Percentiles rank a stretch among this genome's conserved stretches.
Evolutionary conservation across 352 stramenopile species (phyloP).

Genomic region (Phytophthora brassicae): DNA sequence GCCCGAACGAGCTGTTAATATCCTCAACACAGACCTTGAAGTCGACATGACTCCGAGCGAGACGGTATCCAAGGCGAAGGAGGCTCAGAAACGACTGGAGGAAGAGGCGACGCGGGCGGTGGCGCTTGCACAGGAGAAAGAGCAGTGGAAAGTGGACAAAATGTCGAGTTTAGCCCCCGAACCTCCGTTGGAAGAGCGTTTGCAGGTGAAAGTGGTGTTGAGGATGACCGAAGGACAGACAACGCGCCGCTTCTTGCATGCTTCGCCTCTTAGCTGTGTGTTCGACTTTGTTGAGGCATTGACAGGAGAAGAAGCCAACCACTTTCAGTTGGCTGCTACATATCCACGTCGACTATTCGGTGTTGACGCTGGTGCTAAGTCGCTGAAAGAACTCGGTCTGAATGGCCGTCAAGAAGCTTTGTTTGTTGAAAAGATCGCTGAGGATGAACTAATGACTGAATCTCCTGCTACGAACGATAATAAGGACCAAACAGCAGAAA

Average conservation of each 20-base stretch:
- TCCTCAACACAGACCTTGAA: slow-evolving; percentile 83
- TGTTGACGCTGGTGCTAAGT: slow-evolving; percentile 35
- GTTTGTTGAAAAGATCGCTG: slow-evolving; percentile 53
- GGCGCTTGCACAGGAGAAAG: slow-evolving; percentile 34
- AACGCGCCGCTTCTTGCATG: slow-evolving; percentile 50
- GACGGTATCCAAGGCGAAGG: slow-evolving; percentile 40
- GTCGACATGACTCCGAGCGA: slow-evolving; percentile 80
- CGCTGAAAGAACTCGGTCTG: slow-evolving; percentile 53
- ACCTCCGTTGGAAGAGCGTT: slow-evolving; percentile 39
- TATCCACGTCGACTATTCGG: slow-evolving; percentile 68
- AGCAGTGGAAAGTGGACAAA: slow-evolving; percentile 45
- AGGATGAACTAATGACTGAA: slow-evolving; percentile 6
- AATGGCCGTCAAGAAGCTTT: slow-evolving; percentile 63
- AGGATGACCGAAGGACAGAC: slow-evolving; percentile 51
- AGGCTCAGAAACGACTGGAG: slow-evolving; percentile 36
- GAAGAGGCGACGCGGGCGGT: slow-evolving; percentile 35
- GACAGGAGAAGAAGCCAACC: slow-evolving; percentile 41
- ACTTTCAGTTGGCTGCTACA: slow-evolving; percentile 56
- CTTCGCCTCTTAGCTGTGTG: slow-evolving; percentile 32
- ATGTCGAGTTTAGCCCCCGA: slow-evolving; percentile 38
- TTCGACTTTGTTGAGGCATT: slow-evolving; percentile 60
- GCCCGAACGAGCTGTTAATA: slow-evolving; percentile 58
- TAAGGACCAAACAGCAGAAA: slow-evolving; percentile 2
- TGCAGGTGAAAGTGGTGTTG: slow-evolving; percentile 52
- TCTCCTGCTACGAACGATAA: neutral